phyloP scores from a whole-genome alignment of 108 stramenopile species.

The Pseudonitzschia multistriata region DNA sequence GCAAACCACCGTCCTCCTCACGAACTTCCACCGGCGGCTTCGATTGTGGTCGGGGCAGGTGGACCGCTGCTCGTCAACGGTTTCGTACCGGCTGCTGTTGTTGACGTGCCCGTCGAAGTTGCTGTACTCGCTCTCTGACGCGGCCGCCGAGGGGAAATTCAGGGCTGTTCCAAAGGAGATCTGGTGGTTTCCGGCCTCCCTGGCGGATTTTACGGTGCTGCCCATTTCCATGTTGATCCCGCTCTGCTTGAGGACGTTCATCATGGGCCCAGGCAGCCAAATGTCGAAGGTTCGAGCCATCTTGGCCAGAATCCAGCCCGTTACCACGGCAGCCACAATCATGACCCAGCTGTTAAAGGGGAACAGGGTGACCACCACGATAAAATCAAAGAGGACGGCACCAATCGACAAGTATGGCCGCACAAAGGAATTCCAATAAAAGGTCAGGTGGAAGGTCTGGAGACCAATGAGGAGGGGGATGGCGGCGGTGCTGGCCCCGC shows the following conservation, averaged over 20 bases:
- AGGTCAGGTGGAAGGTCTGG: constrained; percentile 1
- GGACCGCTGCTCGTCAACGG: constrained; percentile 8
- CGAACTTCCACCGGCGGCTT: constrained; percentile 1
- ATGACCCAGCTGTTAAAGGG: constrained; percentile 41
- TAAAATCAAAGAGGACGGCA: constrained; percentile 6
- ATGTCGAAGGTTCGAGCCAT: constrained; percentile 1
- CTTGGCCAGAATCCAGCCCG: constrained; percentile 15
- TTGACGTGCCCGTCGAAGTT: not conserved
- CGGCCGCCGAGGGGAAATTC: not conserved
- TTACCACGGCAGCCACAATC: constrained; percentile 9
- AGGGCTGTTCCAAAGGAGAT: not conserved
- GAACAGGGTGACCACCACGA: constrained; percentile 13
- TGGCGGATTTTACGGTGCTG: not conserved
- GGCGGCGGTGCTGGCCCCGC: constrained; percentile 7
- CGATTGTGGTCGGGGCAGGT: constrained; percentile 3
- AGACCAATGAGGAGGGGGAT: constrained; percentile 14
- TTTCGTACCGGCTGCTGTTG: constrained; percentile 15
- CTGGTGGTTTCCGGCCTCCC: not conserved
- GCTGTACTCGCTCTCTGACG: not conserved
- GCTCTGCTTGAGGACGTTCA: constrained; percentile 1
- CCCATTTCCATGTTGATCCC: not conserved
- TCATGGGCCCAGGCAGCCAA: constrained; percentile 13
- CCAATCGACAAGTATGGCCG: constrained; percentile 2
- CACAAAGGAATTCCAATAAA: constrained; percentile 13
- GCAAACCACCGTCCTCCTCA: not conserved